Conservation (phyloP, 2,329 filamentous ascomycete species). For the Thielaviopsis cerberus region DNA sequence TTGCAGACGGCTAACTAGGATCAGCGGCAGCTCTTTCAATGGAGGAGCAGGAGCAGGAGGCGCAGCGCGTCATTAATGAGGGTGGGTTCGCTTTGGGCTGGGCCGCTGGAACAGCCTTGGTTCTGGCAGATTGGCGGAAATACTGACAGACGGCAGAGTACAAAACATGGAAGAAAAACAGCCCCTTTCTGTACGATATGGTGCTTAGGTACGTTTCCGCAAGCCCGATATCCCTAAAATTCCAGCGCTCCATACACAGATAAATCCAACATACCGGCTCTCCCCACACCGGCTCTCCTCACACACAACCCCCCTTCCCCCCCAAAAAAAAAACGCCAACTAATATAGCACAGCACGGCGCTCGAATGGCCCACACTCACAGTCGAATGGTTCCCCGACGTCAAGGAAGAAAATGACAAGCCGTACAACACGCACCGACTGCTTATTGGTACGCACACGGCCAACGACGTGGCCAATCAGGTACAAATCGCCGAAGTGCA, state of each 20-base stretch:
- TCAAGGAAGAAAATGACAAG: constrained; percentile 72
- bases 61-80: constrained; percentile 88
- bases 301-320: too few relatives aligned
- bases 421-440: constrained; percentile 75
- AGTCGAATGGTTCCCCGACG: constrained; percentile 94
- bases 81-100: too few relatives aligned
- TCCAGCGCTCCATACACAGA: too few relatives aligned
- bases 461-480: constrained; percentile 69
- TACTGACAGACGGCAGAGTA: constrained; percentile 45
- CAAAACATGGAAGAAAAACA: constrained; percentile 99
- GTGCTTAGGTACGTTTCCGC: constrained; percentile 48
- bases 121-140: background rate
- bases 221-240: too few relatives aligned
- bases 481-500: constrained; percentile 89
- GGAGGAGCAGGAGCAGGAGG: constrained; percentile 52
- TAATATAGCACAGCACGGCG: constrained; percentile 44
- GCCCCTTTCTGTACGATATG: constrained; percentile 94
- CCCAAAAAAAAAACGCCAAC: background rate
- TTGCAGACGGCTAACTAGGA: constrained; percentile 7
- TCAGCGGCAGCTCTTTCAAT: constrained; percentile 19
- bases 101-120: background rate
- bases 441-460: constrained; percentile 86
- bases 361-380: constrained; percentile 95
- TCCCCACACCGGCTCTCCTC: too few relatives aligned
- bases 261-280: too few relatives aligned